Evolutionary conservation across 2,329 filamentous ascomycete species (phyloP), one percentile per base, ranked within the genome.

Genomic region (Beauveria caledonica): DNA sequence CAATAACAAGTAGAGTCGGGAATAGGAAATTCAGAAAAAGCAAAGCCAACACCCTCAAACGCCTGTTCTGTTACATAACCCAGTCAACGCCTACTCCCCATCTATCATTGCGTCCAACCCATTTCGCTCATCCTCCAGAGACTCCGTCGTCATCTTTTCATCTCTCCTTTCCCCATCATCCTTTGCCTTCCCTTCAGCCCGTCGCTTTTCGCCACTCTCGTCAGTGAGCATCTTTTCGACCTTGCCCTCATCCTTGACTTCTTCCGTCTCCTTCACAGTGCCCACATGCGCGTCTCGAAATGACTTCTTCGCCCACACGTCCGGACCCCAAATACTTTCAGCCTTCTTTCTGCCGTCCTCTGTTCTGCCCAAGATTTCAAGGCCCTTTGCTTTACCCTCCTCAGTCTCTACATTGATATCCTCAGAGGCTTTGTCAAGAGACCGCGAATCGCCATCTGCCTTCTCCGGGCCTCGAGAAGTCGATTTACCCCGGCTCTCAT

Each of bases 301-400:
- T 10, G 71, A 72, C 4, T 70, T 68, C 23, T 64, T 66, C 11
- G 65, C 73, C 78, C 80, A 84, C 2, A 81, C 72, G 56, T 78
- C 76, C 0, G 73, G 67, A 0, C 81, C 81, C 69, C 78, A 84
- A 17, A 83, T 74, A 50, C 77, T 75, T 63, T 81, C 77, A 0
- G 80, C 81, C 49, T 77, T 73, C 53, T 74, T 74, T n/a, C 78
- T 76, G 0, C 80, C 81, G 5, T 71, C 66, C 45, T 81, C 79
- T 1, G 79, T 83, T 46, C 76, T 76, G 13, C 75, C 71, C 39
- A 85, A 69, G 17, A 83, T 79, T 62, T 83, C 80, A 13, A 84
- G 72, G 62, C 78, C 78, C 68, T 78, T 80, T 62, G 71, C 75
- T 68, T 78, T 81, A 45, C 74, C 77, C 21, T 72, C 72, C 39